Evolutionary conservation across 371 early-diverging fungal genomes (phyloP).

Genomic region (Rhizopus microsporus): DNA sequence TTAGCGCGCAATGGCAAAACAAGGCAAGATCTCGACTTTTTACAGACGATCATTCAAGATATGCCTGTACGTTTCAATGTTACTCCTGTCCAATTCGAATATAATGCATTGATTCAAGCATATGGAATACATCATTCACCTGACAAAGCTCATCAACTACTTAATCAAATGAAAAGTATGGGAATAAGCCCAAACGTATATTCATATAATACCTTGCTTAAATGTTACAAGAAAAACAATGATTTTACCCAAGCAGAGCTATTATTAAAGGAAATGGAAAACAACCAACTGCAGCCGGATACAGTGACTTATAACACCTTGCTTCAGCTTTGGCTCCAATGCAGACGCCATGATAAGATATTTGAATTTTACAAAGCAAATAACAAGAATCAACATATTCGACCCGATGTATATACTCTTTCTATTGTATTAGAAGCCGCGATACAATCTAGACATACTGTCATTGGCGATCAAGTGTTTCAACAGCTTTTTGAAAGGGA

Average conservation of each 20-base stretch:
- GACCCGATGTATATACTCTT: slow-evolving; percentile 51
- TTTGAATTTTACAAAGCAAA: too few relatives aligned
- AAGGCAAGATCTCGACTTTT: slow-evolving; percentile 26
- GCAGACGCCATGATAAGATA: slow-evolving; percentile 24
- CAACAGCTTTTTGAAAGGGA: slow-evolving; percentile 6
- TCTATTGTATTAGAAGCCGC: slow-evolving; percentile 49
- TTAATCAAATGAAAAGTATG: slow-evolving; percentile 33
- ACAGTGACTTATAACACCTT: slow-evolving; percentile 51
- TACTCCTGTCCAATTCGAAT: slow-evolving; percentile 33
- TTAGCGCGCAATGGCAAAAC: slow-evolving; percentile 24
- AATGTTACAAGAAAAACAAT: slow-evolving; percentile 48
- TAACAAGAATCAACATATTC: slow-evolving; percentile 9
- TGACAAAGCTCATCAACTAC: slow-evolving; percentile 23
- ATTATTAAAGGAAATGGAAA: slow-evolving; percentile 43
- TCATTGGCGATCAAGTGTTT: slow-evolving; percentile 24
- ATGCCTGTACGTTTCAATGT: slow-evolving; percentile 27
- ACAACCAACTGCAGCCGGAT: slow-evolving; percentile 33
- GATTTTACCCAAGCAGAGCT: slow-evolving; percentile 33
- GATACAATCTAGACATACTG: slow-evolving; percentile 18
- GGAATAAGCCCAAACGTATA: slow-evolving; percentile 28
- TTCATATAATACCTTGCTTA: slow-evolving; percentile 54
- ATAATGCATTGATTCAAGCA: slow-evolving; percentile 41
- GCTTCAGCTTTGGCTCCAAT: slow-evolving; percentile 25
- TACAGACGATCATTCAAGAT: slow-evolving; percentile 21
- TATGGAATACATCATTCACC: slow-evolving; percentile 36